Evolutionary conservation across 2,329 filamentous ascomycete species (phyloP), one percentile per base, ranked within the genome.

Genomic region (Dothistroma pini): DNA sequence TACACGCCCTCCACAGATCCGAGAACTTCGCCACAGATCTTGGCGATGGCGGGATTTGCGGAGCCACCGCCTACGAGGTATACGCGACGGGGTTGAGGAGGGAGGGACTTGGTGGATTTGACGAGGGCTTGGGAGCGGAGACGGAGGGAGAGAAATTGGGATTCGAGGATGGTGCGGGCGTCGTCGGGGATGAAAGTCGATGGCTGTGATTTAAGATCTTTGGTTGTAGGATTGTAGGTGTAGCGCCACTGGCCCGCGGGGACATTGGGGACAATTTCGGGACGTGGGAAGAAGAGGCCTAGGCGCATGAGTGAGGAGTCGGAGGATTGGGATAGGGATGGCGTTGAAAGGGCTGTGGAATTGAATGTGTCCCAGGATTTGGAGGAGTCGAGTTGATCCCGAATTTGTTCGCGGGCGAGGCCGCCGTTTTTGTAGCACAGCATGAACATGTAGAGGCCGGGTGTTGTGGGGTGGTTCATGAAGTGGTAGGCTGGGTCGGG

Each of bases 341-440:
- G 84, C 0, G 88, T 90, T 19, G 82, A 78, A 48, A 90, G 78
- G 2, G 93, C 86, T 54, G 82, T 80, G 63, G 84, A 76, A 81
- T 97, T 95, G 82, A 97, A 99, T 56, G 77, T 82, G 55, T 85
- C 84, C 95, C 95, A 99, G 11, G 76, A 67, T 32, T 76, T 74
- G 10, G 79, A 75, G 29, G 78, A 76, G 22, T 91, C 89, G 56
- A 97, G 85, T 0, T 85, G 82, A 72, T 99, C 91, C 58, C 95
- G 89, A 64, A 97, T 86, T 70, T 90, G 87, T 75, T 99, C 95
- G 50, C 95, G 89, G 1, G 95, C 93, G 1, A 97, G 86, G 1
- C 92, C 92, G 68, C 95, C 95, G 77, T 99, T 99, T 79, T 97
- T 97, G 82, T 97, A 99, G 83, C 95, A 99, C 38, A 99, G 86